Conservation (phyloP, 2,329 filamentous ascomycete species). For the Aureobasidium sp. region DNA sequence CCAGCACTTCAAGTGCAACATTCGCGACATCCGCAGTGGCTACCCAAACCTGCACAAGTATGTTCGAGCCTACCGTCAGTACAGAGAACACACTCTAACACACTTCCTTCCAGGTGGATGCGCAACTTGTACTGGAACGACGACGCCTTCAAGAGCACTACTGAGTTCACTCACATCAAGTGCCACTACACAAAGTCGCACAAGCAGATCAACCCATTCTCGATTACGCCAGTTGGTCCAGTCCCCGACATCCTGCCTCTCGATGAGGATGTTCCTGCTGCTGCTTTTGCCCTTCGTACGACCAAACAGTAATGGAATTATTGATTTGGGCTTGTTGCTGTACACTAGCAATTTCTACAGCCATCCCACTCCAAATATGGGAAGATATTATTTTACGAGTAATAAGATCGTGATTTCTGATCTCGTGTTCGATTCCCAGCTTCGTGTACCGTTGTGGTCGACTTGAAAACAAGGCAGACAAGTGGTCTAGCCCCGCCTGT, state of each 20-base stretch:
- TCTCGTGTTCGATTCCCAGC: neutral
- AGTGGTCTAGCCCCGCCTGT: neutral
- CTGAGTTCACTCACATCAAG: constrained; percentile 94
- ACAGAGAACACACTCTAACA: neutral
- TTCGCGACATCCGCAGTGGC: constrained; percentile 73
- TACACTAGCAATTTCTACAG: neutral
- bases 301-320: neutral
- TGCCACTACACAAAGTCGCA: constrained; percentile 61
- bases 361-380: neutral
- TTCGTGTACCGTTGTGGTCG: neutral
- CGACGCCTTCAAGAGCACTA: constrained; percentile 70
- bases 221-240: constrained; percentile 79
- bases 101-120: constrained; percentile 50
- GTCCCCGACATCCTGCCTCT: constrained; percentile 70
- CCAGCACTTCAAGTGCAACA: constrained; percentile 66
- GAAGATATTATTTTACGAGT: neutral
- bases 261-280: constrained; percentile 64
- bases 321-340: neutral
- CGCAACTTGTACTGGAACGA: constrained; percentile 76
- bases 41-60: constrained; percentile 66
- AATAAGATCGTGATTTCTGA: neutral
- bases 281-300: neutral
- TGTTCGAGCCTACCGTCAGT: neutral
- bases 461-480: neutral
- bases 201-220: constrained; percentile 53